phyloP scores from a whole-genome alignment of 2,329 filamentous ascomycete species.

The Alternaria sp. region DNA sequence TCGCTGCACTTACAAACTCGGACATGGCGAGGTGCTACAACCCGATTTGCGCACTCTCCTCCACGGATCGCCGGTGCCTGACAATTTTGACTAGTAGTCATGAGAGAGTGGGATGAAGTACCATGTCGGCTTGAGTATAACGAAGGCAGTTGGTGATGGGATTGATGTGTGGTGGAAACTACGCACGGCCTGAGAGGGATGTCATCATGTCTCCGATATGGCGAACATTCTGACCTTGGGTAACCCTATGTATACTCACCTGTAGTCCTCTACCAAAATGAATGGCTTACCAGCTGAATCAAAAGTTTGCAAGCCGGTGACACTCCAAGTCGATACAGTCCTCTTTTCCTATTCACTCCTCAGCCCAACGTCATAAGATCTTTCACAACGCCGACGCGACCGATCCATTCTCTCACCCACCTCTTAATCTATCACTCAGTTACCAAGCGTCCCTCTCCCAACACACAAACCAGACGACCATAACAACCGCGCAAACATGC shows the following conservation, averaged over 20 bases:
- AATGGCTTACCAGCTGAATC: background rate
- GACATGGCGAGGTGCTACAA: background rate
- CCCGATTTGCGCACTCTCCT: constrained; percentile 5
- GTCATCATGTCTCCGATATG: background rate
- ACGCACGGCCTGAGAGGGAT: background rate
- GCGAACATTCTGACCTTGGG: background rate
- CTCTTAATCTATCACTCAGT: background rate
- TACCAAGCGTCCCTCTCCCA: background rate
- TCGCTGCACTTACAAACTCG: constrained; percentile 5
- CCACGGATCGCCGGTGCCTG: background rate
- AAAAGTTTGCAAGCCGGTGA: background rate
- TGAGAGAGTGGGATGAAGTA: background rate
- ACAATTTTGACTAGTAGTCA: background rate
- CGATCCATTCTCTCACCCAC: background rate
- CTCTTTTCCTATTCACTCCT: background rate
- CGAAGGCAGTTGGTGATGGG: background rate
- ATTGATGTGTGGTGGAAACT: background rate
- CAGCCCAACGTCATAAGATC: background rate
- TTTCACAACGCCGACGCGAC: background rate
- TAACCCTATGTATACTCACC: background rate
- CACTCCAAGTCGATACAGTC: background rate
- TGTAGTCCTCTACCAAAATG: background rate
- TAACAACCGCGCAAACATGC: background rate
- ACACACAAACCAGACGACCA: background rate
- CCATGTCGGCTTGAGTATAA: background rate